Conservation (phyloP, 306 rosid species). For the Adenanthera pavonina region DNA sequence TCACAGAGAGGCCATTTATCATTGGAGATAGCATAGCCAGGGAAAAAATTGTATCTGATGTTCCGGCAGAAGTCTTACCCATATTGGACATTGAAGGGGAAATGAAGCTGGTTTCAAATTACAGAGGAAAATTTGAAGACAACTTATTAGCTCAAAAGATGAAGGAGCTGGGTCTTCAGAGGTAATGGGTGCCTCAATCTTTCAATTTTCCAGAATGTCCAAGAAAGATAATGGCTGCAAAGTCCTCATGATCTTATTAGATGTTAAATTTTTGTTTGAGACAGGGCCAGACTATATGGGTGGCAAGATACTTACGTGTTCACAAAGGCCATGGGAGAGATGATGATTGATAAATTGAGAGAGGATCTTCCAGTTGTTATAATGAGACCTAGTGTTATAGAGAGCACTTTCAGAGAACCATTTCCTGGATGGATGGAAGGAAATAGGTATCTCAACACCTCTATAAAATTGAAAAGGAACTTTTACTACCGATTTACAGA, state of each 20-base stretch:
- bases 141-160: slow-evolving; percentile 68
- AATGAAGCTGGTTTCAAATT: slow-evolving; percentile 61
- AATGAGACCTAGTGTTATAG: slow-evolving; percentile 92
- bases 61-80: slow-evolving; percentile 49
- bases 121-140: slow-evolving; percentile 54
- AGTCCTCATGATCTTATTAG: slow-evolving; percentile 24
- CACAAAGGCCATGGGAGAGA: slow-evolving; percentile 99
- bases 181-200: not conserved
- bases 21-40: slow-evolving; percentile 77
- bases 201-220: not conserved
- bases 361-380: slow-evolving; percentile 84
- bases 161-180: slow-evolving; percentile 53
- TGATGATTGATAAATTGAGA: slow-evolving; percentile 83
- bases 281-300: slow-evolving; percentile 80
- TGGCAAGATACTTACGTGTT: slow-evolving; percentile 99
- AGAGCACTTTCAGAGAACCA: slow-evolving; percentile 88
- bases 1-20: slow-evolving; percentile 80
- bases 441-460: slow-evolving; percentile 60
- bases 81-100: slow-evolving; percentile 74
- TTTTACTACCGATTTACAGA: not conserved
- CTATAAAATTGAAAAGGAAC: not conserved
- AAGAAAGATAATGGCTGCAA: not conserved
- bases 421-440: slow-evolving; percentile 99
- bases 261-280: slow-evolving; percentile 5
- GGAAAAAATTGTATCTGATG: slow-evolving; percentile 55